Percentiles rank a stretch among this genome's conserved stretches.
phyloP scores from a whole-genome alignment of 805 yeast genomes.

The Saturnispora zaruensis region DNA sequence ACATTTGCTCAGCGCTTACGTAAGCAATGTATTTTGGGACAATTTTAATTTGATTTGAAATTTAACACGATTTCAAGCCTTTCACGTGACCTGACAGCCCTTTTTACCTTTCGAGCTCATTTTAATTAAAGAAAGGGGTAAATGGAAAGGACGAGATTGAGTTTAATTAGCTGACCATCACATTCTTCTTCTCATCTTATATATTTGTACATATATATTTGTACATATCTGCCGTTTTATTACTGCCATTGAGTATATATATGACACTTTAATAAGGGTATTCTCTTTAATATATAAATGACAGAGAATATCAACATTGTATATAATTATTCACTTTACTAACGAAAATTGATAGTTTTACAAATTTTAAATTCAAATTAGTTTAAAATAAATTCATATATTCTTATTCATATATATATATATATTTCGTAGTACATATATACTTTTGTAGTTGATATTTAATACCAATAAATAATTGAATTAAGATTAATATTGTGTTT shows the following conservation, averaged over 20 bases:
- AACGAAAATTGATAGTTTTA: not conserved
- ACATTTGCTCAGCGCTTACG: not conserved
- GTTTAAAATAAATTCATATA: no score
- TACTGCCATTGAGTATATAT: not conserved
- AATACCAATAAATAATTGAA: not conserved
- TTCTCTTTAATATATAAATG: not conserved
- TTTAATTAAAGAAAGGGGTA: not conserved
- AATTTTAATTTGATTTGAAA: not conserved
- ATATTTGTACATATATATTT: not conserved
- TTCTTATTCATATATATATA: no score
- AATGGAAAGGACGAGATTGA: not conserved
- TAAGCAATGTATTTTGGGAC: not conserved
- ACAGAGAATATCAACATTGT: not conserved
- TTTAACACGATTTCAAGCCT: not conserved
- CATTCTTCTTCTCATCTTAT: not conserved
- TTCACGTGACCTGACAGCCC: not conserved
- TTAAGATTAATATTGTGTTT: not conserved
- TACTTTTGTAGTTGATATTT: not conserved
- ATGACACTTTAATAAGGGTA: not conserved
- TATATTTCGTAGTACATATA: no score
- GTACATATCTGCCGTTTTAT: not conserved
- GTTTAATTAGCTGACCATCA: not conserved
- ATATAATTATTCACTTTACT: not conserved
- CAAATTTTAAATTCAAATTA: no score
- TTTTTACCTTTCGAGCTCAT: not conserved